Evolutionary conservation across 371 early-diverging fungal species (phyloP).

Genomic region (Lichtheimia corymbifera): DNA sequence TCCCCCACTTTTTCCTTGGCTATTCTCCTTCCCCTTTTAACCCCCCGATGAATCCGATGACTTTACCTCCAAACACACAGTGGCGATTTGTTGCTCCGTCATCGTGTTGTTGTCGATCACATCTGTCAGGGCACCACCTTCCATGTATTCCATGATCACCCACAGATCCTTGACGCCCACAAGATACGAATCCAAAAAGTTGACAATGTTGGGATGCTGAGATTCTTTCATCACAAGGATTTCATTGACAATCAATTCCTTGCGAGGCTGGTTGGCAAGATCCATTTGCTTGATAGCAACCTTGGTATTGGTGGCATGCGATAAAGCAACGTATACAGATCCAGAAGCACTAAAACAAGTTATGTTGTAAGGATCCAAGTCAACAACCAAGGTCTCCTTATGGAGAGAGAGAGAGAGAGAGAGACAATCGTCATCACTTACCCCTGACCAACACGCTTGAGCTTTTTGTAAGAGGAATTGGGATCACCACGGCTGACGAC

Average conservation of each 20-base stretch:
- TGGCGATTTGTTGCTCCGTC: constrained; percentile 90
- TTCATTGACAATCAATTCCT: constrained; percentile 96
- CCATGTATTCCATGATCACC: constrained; percentile 99
- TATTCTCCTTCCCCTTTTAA: too few species aligned
- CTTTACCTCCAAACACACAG: constrained; percentile 82
- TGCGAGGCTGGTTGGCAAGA: constrained; percentile 88
- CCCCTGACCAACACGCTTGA: constrained; percentile 97
- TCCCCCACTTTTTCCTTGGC: too few species aligned
- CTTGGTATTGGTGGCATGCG: constrained; percentile 62
- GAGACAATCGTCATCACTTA: constrained; percentile 41
- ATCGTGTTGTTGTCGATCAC: constrained; percentile 93
- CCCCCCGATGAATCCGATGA: too few species aligned
- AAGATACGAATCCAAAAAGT: constrained; percentile 90
- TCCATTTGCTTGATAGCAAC: constrained; percentile 99
- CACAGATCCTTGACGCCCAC: constrained; percentile 84
- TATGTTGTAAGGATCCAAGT: too few species aligned
- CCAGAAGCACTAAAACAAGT: constrained; percentile 83
- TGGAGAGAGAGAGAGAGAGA: neutral
- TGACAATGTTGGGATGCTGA: constrained; percentile 95
- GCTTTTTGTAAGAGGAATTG: constrained; percentile 77
- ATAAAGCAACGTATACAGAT: constrained; percentile 88
- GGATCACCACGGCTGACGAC: constrained; percentile 91
- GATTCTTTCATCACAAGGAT: constrained; percentile 96
- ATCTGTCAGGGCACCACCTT: constrained; percentile 96
- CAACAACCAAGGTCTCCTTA: neutral